phyloP scores from a whole-genome alignment of 1,284 basidiomycete genomes.

The Cyathus olla region DNA sequence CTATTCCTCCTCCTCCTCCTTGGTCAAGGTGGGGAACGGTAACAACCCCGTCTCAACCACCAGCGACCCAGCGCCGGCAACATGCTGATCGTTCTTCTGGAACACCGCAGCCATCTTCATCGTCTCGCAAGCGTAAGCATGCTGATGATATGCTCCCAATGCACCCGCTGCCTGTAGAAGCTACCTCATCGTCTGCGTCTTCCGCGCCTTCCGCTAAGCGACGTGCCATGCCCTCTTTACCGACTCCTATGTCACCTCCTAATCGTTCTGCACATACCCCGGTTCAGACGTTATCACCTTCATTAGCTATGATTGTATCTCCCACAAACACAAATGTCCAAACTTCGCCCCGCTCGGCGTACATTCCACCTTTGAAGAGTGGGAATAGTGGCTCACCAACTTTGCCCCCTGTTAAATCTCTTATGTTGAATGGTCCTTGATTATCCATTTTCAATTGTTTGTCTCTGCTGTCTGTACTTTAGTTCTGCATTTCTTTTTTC shows the following conservation, averaged over 20 bases:
- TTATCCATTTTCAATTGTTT: not conserved
- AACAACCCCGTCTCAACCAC: conserved; percentile 53
- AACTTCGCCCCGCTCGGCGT: conserved; percentile 32
- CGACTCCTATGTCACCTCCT: conserved; percentile 3
- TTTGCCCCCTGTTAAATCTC: conserved; percentile 36
- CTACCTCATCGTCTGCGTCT: not conserved
- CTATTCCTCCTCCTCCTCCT: conserved; percentile 64
- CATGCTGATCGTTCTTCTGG: conserved; percentile 19
- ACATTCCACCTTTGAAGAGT: conserved; percentile 34
- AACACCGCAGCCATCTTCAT: conserved; percentile 24
- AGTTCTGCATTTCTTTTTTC: not conserved
- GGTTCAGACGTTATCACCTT: conserved; percentile 46
- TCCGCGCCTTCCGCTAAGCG: conserved; percentile 1
- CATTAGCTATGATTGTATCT: conserved; percentile 47
- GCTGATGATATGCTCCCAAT: conserved; percentile 23
- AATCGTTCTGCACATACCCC: conserved; percentile 12
- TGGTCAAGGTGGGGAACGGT: conserved; percentile 72
- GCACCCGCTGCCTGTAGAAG: not conserved
- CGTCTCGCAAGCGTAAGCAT: conserved; percentile 41
- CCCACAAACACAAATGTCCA: conserved; percentile 40
- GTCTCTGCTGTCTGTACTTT: not conserved
- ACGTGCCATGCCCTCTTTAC: not conserved
- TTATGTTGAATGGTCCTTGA: conserved; percentile 16
- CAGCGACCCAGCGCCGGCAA: conserved; percentile 49
- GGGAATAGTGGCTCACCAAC: conserved; percentile 33